phyloP scores from a whole-genome alignment of 352 stramenopile species.

The Globisporangium carolinianum region DNA sequence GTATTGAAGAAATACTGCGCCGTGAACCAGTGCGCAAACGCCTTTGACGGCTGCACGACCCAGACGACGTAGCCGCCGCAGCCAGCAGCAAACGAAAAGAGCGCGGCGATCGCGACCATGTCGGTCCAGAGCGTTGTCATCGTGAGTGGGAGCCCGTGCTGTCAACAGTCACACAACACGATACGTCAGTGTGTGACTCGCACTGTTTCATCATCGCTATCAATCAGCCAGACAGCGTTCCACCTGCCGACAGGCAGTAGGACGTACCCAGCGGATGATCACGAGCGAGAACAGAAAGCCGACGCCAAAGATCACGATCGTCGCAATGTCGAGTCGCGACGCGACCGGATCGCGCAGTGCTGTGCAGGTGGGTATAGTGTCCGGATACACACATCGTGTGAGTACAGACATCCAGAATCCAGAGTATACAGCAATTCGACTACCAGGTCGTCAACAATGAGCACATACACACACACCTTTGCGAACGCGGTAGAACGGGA shows the following conservation, averaged over 20 bases:
- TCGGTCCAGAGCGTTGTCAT: conserved; percentile 83
- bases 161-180: background rate
- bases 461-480: conserved; percentile 12
- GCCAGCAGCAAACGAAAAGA: conserved; percentile 80
- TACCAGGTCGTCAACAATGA: background rate
- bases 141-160: conserved; percentile 74
- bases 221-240: background rate
- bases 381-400: background rate
- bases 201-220: background rate
- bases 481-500: conserved; percentile 31
- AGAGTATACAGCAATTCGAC: background rate
- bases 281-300: conserved; percentile 79
- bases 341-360: conserved; percentile 47
- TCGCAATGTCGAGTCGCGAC: conserved; percentile 58
- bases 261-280: conserved; percentile 69
- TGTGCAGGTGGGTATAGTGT: conserved; percentile 1
- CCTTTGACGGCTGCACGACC: conserved; percentile 76
- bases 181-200: background rate
- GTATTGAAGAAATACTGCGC: conserved; percentile 87
- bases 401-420: too few species aligned
- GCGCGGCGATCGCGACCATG: conserved; percentile 71
- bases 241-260: background rate
- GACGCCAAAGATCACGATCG: conserved; percentile 60
- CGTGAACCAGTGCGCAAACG: conserved; percentile 80
- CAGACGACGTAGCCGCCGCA: conserved; percentile 78